phyloP scores from a whole-genome alignment of 73 alveolate genomes.

The Chromera velia region DNA sequence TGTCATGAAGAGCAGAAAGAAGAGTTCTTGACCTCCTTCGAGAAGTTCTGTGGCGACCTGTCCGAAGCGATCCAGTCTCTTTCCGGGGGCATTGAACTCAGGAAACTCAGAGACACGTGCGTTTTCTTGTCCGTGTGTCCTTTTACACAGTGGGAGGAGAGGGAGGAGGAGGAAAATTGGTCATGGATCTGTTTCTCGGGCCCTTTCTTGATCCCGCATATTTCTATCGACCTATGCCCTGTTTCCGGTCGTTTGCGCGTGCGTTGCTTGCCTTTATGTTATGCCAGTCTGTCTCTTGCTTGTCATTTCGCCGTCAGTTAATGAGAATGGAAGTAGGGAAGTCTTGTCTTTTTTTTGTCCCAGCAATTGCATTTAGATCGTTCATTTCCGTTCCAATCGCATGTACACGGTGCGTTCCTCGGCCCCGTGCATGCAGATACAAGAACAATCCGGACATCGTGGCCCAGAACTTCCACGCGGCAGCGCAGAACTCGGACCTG shows the following conservation, averaged over 20 bases:
- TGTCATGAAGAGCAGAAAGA: not conserved
- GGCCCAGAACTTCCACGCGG: constrained; percentile 21
- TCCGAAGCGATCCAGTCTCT: constrained; percentile 61
- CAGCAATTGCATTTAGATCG: constrained; percentile 47
- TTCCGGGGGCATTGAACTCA: constrained; percentile 53
- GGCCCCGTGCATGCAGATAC: constrained; percentile 52
- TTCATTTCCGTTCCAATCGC: no score
- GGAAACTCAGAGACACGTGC: constrained; percentile 43
- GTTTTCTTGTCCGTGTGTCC: constrained; percentile 11
- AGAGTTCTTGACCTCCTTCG: not conserved
- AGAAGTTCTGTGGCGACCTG: constrained; percentile 24
- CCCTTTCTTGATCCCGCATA: not conserved
- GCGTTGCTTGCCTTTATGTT: not conserved
- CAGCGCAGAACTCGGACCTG: constrained; percentile 43
- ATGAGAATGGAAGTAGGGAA: constrained; percentile 9
- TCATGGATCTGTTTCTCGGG: not conserved
- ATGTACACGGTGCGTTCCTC: no score
- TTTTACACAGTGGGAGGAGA: constrained; percentile 15
- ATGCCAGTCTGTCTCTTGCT: not conserved
- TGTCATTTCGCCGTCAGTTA: no score
- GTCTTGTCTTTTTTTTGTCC: constrained; percentile 19
- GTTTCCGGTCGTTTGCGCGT: not conserved
- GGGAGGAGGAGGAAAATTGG: not conserved
- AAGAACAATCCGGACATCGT: constrained; percentile 45
- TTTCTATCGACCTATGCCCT: not conserved